Base-by-base conservation (phyloP, 164 flowering plant species). In the Platanus orientalis region DNA sequence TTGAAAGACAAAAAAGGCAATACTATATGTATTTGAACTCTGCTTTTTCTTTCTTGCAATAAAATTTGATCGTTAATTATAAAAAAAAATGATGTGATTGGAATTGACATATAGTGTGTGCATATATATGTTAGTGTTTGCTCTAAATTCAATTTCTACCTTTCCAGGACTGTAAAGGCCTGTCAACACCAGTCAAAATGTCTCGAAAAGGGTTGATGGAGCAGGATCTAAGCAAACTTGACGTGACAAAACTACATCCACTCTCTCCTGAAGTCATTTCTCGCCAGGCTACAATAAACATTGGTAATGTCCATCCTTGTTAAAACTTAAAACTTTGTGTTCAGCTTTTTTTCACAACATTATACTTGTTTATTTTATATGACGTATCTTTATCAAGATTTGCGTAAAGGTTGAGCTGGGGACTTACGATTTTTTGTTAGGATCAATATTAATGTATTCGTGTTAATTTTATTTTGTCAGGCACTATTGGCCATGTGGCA, bases 401-500 rank as follows among this genome's bases (percentile, higher is more conserved):
- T n/a, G n/a, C 24, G n/a, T 25, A 21, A 25, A 26, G 13, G 24
- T 26, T 4, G n/a, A 53, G 14, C 27, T 66, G 21, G 48, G 13
- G 27, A 61, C 20, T 54, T 58, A 14, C 14, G 27, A n/a, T 27
- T 21, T 40, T 10, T 42, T 27, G 0, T 58, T 62, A 19, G 13
- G 58, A 39, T 60, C 64, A 11, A 20, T 3, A 57, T 58, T 26
- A n/a, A 32, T 54, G 4, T 28, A 42, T 36, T 21, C 28, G 17
- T 5, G 27, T 11, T 17, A 23, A 2, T 47, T 21, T 51, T 67
- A 7, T 56, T 9, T 54, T 64, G 2, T 27, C 69, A 92, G 96
- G 98, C 12, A 92, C 98, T 4, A 92, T 92, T 54, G 98, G 98
- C 32, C 98, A 89, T 75, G 98, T 92, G 89, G 98, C 98, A 0